Base-by-base conservation (phyloP, 306 rosid genomes). In the Fragaria vesca region DNA sequence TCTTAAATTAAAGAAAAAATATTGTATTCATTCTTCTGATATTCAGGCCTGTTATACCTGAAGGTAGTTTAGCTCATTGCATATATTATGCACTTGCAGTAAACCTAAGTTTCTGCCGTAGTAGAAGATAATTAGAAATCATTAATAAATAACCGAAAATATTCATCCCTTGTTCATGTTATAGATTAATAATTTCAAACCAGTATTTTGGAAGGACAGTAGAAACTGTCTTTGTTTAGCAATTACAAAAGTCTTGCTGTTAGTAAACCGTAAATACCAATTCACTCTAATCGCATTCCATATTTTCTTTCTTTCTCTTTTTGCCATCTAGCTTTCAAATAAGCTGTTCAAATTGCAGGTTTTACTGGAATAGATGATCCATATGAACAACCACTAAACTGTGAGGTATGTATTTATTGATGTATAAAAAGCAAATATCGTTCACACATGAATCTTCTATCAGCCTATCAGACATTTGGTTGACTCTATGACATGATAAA, bases 351-450 rank as follows among this genome's bases (percentile, higher is more conserved):
- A 57, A 52, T 78, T 83, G 72, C 82, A 93, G 97, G 97, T 85
- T 93, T 93, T 84, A 90, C 97, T 0, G 97, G 96, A 82, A 90
- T 93, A 15, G 96, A 93, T 58, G 97, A 93, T 79, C 94, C 94
- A n/a, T 93, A 90, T 43, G 97, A 93, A 71, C 85, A 88, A 61
- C 97, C 96, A 15, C n/a, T 88, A 34, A 90, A 89, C 67, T 89
- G 94, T 30, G 96, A 93, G 97, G 97, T 93, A 87, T 46, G 52
- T 78, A 52, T 76, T 80, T 55, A 45, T 42, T 66, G 18, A 54
- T 8, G 73, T 28, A 63, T 48, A 36, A 8, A 76, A 76, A 69
- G 17, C 10, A 16, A 32, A n/a, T 24, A n/a, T 4, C 9, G 4
- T 60, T 30, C 16, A 32, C 8, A 4, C 45, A 11, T 57, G 75